Percentiles rank a stretch among this genome's conserved stretches.
Conservation (phyloP, 768 basidiomycete species). For the Boletus rubroflammeus region DNA sequence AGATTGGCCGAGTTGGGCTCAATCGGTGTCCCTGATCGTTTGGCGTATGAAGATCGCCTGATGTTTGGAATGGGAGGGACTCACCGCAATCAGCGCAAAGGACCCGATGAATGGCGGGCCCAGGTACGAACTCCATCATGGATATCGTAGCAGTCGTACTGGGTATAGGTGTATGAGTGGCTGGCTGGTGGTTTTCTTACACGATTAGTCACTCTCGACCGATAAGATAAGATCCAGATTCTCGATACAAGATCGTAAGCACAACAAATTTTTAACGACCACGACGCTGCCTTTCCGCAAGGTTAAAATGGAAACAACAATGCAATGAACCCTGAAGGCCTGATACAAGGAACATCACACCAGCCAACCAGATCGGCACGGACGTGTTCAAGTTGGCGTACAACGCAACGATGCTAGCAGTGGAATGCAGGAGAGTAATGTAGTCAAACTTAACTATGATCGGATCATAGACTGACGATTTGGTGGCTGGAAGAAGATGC, state of each 20-base stretch:
- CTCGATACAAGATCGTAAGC: background rate
- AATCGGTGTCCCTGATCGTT: slow-evolving; percentile 67
- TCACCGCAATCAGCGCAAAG: slow-evolving; percentile 87
- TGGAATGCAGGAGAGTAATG: slow-evolving; percentile 44
- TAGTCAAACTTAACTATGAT: slow-evolving; percentile 48
- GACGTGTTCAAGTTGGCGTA: slow-evolving; percentile 45
- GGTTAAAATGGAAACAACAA: slow-evolving; percentile 10
- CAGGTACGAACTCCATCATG: slow-evolving; percentile 75
- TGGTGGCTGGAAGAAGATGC: too few relatives aligned
- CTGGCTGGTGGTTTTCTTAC: background rate
- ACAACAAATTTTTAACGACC: background rate
- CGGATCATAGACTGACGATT: too few relatives aligned
- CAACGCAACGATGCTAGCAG: slow-evolving; percentile 40
- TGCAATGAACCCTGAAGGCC: slow-evolving; percentile 44
- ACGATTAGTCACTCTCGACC: slow-evolving; percentile 15
- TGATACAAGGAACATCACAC: slow-evolving; percentile 20
- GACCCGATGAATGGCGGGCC: slow-evolving; percentile 74
- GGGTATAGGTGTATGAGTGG: too few relatives aligned
- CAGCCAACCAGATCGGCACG: too few relatives aligned
- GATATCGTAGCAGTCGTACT: background rate
- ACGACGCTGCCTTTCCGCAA: slow-evolving; percentile 50
- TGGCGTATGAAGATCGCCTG: slow-evolving; percentile 1
- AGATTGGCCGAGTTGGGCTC: slow-evolving; percentile 91
- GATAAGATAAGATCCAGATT: slow-evolving; percentile 18
- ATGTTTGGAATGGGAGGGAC: slow-evolving; percentile 11